Evolutionary conservation across 2,329 filamentous ascomycete genomes (phyloP), one percentile per base, ranked within the genome.

Genomic region (Fusarium sp.): DNA sequence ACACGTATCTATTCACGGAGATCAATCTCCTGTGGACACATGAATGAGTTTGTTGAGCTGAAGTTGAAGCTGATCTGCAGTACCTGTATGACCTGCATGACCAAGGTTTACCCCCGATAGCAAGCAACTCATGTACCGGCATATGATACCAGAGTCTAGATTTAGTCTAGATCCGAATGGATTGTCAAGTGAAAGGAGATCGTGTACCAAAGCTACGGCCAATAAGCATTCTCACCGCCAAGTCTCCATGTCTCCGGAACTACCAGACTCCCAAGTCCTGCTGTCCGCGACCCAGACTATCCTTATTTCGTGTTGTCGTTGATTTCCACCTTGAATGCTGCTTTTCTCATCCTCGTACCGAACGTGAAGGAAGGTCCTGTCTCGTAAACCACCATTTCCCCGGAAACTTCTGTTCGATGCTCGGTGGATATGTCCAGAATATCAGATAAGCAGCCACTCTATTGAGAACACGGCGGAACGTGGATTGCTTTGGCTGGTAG

Each of bases 401-500:
- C 4, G 79, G 79, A 43, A 81, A 82, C 29, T 76, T 77, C 59
- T 82, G 81, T 61, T 82, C 79, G 7, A 82, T 73, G 22, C 76
- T 78, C 44, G 80, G 79, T 10, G 82, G 82, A 34, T 83, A 82
- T 8, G 81, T 82, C 80, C 80, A 83, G 49, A 81, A 79, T n/a
- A 82, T 78, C 27, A 82, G 59, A 2, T 76, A 73, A 1, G 79
- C 73, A 32, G 78, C 64, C 6, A 77, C 44, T 40, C 73, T 75
- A 62, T 78, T 78, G 34, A 77, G 47, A 20, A 76, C 38, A 12
- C 71, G 75, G 9, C 70, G 70, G 52, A 66, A 57, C 10, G 53
- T 70, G 1, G 77, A 72, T 52, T 77, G 70, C 29, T 72, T 62
- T 10, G 80, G 79, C 34, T 77, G 74, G 54, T 79, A 56, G 40